Evolutionary conservation across 1,284 basidiomycete genomes (phyloP), one percentile per base, ranked within the genome.

Genomic region (Fomitopsis betulina): DNA sequence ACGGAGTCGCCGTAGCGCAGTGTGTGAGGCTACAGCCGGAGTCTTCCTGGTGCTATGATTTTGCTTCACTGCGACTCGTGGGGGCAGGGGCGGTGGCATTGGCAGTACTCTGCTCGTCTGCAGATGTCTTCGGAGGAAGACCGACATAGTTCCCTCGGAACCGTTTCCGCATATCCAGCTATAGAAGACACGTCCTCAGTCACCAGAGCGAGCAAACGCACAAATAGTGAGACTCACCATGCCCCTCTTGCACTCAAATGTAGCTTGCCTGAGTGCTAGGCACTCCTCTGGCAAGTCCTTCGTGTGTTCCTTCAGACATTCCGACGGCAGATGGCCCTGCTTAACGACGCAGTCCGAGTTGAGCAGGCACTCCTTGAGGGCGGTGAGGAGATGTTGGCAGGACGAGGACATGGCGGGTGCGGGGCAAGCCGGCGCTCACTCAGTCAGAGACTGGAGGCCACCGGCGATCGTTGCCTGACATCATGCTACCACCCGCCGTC

Each of bases 241-340:
- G 40, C 89, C 89, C 60, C 91, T 80, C 72, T 94, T 94, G 75
- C 92, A 94, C 65, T 94, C 91, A 65, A 89, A 93, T 2, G 88
- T 87, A 5, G 91, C 90, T 68, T 83, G 85, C 54, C 92, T 79
- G 55, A 94, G 73, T 21, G 84, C 80, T 67, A 83, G 81, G 69
- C 92, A 94, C 65, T 87, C 79, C 65, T 88, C 83, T 7, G 92
- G 92, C 35, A 94, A 76, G 63, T 91, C 87, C 60, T 86, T 75
- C 25, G 74, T 75, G 70, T 93, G 89, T 37, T 90, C 71, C 65
- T 81, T 85, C 56, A 94, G 78, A 73, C 92, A 94, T 50, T 91
- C 87, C 0, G 90, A 92, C 3, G 91, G 91, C 21, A 88, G 75
- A 55, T 76, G 73, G 7, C 85, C 84, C 53, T 91, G 77, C 68